A percentile compares a stretch with the other conserved stretches of the same genome.
These are phyloP conservation scores for Trichoderma harzianum DNA, from an alignment of 2,329 filamentous ascomycete genomes.

Conservation along the genomic window DNA sequence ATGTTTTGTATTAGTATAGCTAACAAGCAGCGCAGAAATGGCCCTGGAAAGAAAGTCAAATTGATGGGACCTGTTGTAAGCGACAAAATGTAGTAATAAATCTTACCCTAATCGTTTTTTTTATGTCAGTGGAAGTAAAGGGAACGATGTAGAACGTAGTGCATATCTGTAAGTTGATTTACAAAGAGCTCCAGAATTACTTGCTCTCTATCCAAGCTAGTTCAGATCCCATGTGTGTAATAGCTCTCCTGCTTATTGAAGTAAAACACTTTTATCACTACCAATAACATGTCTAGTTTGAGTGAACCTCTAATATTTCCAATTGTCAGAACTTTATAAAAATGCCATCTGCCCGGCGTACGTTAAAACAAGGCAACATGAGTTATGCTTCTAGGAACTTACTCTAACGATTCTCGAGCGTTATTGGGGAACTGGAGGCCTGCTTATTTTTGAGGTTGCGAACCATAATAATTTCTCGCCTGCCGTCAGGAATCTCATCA, in stretches of 20 bases:
- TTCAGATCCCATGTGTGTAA: neutral
- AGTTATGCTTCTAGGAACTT: neutral
- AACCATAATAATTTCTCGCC: neutral
- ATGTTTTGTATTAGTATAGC: too few relatives aligned
- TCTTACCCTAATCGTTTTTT: too few relatives aligned
- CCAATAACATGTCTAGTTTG: neutral
- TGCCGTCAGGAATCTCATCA: neutral
- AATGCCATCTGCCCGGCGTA: neutral
- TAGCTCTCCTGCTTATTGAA: neutral
- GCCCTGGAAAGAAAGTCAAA: too few relatives aligned
- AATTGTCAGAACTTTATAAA: neutral
- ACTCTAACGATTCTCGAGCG: neutral
- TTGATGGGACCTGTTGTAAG: too few relatives aligned
- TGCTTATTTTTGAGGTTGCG: neutral
- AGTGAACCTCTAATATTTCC: neutral
- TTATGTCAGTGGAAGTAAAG: too few relatives aligned
- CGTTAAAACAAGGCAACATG: neutral
- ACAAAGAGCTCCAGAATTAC: too few relatives aligned
- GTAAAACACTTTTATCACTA: neutral
- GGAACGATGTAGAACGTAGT: too few relatives aligned
- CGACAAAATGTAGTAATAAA: too few relatives aligned
- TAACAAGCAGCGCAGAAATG: too few relatives aligned
- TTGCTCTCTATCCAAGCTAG: neutral
- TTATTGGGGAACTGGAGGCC: neutral
- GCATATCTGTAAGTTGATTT: too few relatives aligned